Evolutionary conservation across 257 asterid species (phyloP).

Genomic region (Nicotiana noctiflora): DNA sequence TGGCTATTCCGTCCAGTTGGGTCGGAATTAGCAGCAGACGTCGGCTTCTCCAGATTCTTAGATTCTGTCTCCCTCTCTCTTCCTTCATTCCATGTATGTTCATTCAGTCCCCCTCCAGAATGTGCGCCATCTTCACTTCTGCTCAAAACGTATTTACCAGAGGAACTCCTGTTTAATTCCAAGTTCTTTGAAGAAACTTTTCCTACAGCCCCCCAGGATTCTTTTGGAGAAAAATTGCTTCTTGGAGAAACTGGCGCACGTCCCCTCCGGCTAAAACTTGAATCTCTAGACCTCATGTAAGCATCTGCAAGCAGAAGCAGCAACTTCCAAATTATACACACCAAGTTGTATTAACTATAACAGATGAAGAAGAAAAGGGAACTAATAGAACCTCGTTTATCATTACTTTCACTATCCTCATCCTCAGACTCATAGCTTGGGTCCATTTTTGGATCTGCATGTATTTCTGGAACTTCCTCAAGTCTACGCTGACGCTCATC

Average conservation of each 20-base stretch:
- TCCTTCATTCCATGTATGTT: constrained; percentile 50
- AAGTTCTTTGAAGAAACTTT: constrained; percentile 31
- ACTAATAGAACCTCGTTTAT: constrained; percentile 53
- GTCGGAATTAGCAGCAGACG: constrained; percentile 29
- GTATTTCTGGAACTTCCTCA: constrained; percentile 78
- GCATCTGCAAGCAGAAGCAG: constrained; percentile 42
- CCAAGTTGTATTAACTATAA: not conserved
- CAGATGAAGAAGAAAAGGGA: not conserved
- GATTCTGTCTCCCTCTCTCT: constrained; percentile 48
- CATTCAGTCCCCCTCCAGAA: constrained; percentile 38
- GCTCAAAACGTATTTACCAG: constrained; percentile 34
- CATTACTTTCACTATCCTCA: constrained; percentile 65
- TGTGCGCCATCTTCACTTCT: constrained; percentile 30
- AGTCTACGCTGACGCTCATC: constrained; percentile 90
- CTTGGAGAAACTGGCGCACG: constrained; percentile 70
- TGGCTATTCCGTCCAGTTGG: constrained; percentile 32
- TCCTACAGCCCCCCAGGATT: constrained; percentile 48
- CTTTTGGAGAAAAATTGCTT: constrained; percentile 51
- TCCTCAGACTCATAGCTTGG: constrained; percentile 87
- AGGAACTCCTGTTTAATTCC: constrained; percentile 42
- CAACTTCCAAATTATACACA: not conserved
- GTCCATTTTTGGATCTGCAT: constrained; percentile 93
- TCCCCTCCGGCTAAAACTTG: constrained; percentile 63
- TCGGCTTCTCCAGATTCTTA: constrained; percentile 30
- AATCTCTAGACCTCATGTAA: constrained; percentile 54